Percentiles rank a stretch among this genome's conserved stretches.
Conservation (phyloP, 129 eudicot species). For the Lactuca sativa region DNA sequence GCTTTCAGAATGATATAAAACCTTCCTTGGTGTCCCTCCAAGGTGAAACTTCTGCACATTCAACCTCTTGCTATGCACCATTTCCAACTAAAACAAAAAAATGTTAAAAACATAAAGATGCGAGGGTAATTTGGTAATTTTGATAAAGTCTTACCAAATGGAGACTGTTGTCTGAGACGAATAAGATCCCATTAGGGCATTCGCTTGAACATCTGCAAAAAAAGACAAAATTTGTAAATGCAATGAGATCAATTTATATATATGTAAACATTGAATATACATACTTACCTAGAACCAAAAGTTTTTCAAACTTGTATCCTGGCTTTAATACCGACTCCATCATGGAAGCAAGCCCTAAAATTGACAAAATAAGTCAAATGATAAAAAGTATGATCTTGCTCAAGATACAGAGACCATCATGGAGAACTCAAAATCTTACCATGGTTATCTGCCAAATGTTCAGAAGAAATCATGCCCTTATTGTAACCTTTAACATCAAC, state of each 20-base stretch:
- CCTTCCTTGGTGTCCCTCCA: too few relatives aligned
- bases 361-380: conserved; percentile 17
- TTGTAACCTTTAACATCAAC: conserved; percentile 52
- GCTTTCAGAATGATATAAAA: too few relatives aligned
- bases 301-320: conserved; percentile 75
- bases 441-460: conserved; percentile 88
- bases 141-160: too few relatives aligned
- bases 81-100: too few relatives aligned
- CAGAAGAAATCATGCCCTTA: conserved; percentile 71
- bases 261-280: conserved; percentile 5
- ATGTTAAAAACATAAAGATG: too few relatives aligned
- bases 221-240: conserved; percentile 1
- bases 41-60: too few relatives aligned
- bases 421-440: conserved; percentile 35
- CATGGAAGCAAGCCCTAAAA: conserved; percentile 65
- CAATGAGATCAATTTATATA: not conserved
- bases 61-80: too few relatives aligned
- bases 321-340: conserved; percentile 66
- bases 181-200: too few relatives aligned
- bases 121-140: too few relatives aligned
- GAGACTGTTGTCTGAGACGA: too few relatives aligned
- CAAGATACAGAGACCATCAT: not conserved
- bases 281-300: conserved; percentile 75
- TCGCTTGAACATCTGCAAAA: conserved; percentile 57
- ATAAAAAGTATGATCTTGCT: not conserved